Percentiles rank a stretch among this genome's conserved stretches.
Conservation (phyloP, 2,329 filamentous ascomycete genomes). For the Blumeriella jaapii region DNA sequence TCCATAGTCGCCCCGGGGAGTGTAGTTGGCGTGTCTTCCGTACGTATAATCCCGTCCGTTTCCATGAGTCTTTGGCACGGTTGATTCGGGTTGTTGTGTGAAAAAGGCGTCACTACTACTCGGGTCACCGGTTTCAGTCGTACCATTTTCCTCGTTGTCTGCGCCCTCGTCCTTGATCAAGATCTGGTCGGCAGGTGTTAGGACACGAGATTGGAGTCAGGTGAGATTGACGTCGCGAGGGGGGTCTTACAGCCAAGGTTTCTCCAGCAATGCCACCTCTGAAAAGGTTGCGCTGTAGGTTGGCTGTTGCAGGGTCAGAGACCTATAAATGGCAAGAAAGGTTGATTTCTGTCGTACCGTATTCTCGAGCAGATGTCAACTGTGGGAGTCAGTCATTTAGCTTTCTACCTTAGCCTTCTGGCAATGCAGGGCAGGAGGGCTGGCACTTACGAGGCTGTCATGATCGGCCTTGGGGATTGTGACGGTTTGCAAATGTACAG, state of each 20-base stretch:
- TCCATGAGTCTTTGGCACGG: slow-evolving; percentile 1
- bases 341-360: slow-evolving; percentile 33
- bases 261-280: slow-evolving; percentile 37
- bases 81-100: slow-evolving; percentile 10
- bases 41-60: slow-evolving; percentile 19
- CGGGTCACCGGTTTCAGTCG: slow-evolving; percentile 11
- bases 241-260: slow-evolving; percentile 29
- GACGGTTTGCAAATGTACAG: slow-evolving; percentile 31
- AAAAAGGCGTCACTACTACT: slow-evolving; percentile 12
- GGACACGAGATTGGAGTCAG: background rate
- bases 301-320: slow-evolving; percentile 13
- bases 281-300: slow-evolving; percentile 37
- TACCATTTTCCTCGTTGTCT: slow-evolving; percentile 10
- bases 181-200: slow-evolving; percentile 16
- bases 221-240: background rate
- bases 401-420: slow-evolving; percentile 9
- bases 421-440: background rate
- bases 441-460: slow-evolving; percentile 39
- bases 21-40: slow-evolving; percentile 18
- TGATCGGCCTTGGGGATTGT: slow-evolving; percentile 51
- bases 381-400: no score
- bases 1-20: slow-evolving; percentile 12
- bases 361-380: slow-evolving; percentile 34
- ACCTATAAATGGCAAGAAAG: background rate
- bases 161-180: slow-evolving; percentile 19